phyloP scores from a whole-genome alignment of 2,329 filamentous ascomycete species.

The Alternaria metachromatica region DNA sequence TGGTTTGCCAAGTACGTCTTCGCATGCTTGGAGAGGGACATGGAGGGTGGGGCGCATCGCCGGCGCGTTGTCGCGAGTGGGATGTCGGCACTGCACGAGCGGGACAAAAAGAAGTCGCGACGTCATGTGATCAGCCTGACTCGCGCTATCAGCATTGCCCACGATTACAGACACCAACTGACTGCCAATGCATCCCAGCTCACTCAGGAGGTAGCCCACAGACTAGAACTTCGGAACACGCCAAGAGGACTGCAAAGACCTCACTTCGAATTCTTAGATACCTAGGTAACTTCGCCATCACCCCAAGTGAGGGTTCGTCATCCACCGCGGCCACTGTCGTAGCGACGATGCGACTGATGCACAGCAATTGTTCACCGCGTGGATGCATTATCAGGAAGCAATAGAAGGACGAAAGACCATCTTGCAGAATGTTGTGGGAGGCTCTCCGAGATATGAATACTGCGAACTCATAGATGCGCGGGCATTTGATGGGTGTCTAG shows the following conservation, averaged over 20 bases:
- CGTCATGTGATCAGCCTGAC: constrained; percentile 21
- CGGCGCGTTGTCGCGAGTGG: constrained; percentile 19
- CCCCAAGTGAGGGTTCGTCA: background rate
- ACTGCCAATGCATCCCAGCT: background rate
- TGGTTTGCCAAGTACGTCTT: constrained; percentile 46
- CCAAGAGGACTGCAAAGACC: background rate
- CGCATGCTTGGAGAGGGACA: constrained; percentile 49
- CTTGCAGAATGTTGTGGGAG: background rate
- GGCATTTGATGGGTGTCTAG: background rate
- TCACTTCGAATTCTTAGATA: background rate
- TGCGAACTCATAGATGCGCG: background rate
- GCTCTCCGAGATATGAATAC: background rate
- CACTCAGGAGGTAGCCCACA: background rate
- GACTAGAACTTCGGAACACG: background rate
- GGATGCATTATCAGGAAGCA: background rate
- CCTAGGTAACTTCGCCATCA: background rate
- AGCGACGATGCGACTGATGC: background rate
- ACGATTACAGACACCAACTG: background rate
- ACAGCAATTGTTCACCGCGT: background rate
- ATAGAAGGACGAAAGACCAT: background rate
- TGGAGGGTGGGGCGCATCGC: constrained; percentile 38
- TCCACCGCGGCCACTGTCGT: background rate
- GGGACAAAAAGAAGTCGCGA: constrained; percentile 17
- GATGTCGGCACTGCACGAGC: constrained; percentile 11
- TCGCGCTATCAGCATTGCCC: background rate